phyloP scores from a whole-genome alignment of 179 eudicot species.

The Heliamphora ciliata region DNA sequence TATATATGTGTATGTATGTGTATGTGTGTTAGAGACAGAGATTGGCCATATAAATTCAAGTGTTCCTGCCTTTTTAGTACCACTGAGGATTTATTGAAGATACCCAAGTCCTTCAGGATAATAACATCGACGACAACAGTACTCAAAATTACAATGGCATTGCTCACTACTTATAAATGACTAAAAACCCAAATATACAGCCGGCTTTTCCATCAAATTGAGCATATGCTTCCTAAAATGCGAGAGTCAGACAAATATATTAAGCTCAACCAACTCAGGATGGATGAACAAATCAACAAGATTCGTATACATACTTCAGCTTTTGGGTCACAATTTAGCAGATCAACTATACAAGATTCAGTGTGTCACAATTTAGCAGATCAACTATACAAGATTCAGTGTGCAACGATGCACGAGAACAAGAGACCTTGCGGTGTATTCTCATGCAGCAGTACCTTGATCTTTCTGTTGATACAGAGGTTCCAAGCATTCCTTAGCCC shows the following conservation, averaged over 20 bases:
- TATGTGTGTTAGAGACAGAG: too few species aligned
- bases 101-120: background rate
- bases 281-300: background rate
- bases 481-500: conserved; percentile 90
- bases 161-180: background rate
- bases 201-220: background rate
- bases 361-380: background rate
- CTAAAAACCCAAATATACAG: background rate
- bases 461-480: conserved; percentile 41
- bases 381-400: background rate
- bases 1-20: too few species aligned
- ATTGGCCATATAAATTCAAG: too few species aligned
- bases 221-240: background rate
- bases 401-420: too few species aligned
- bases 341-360: background rate
- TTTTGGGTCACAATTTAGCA: background rate
- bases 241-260: background rate
- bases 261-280: background rate
- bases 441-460: conserved; percentile 32
- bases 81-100: background rate
- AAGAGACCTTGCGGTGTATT: background rate
- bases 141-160: background rate
- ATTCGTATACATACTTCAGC: background rate
- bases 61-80: too few species aligned
- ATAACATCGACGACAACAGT: background rate